Evolutionary conservation across 805 yeast genomes (phyloP), one percentile per base, ranked within the genome.

Genomic region (Starmerella roubikii): DNA sequence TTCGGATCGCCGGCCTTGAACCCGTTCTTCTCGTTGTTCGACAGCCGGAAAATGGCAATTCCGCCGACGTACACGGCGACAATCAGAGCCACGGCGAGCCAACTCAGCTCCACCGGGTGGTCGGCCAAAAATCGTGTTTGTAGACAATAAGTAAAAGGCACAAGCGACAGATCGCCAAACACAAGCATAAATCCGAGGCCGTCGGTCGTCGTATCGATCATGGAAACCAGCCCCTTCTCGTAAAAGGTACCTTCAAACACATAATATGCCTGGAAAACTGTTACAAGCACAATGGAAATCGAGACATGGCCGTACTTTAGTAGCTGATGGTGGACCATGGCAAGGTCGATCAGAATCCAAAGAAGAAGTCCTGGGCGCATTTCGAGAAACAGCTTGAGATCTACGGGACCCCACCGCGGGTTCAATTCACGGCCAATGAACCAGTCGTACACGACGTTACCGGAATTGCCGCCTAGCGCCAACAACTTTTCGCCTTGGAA

Each of bases 171-270:
- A 56, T 91, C 98, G 22, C 98, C 98, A 63, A 88, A 86, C 3
- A 85, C 75, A 38, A 91, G 66, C 98, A 91, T 91, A 61, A 78
- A 86, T 1, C 98, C 98, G 57, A 91, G 84, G 0, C 98, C 98
- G 61, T 91, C 98, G 10, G 94, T 82, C 6, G 93, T 80, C 35
- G 86, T 75, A 58, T 91, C 98, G 71, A 91, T 88, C 96, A 91
- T 91, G 6, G 91, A 75, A 42, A 91, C 64, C 11, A 77, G 71
- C 5, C 96, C 96, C 53, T 75, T 82, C 58, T 91, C 97, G 57
- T 85, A 84, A 48, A 83, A 63, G 0, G 88, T 93, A 35, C 96
- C 95, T 56, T 91, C 98, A 53, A 86, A 65, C 15, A 86, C 77
- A 55, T 91, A 91, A 53, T 78, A 76, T 1, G 77, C 71, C 59